Conservation (phyloP, 2,329 filamentous ascomycete genomes). For the Fusarium anthophilum region DNA sequence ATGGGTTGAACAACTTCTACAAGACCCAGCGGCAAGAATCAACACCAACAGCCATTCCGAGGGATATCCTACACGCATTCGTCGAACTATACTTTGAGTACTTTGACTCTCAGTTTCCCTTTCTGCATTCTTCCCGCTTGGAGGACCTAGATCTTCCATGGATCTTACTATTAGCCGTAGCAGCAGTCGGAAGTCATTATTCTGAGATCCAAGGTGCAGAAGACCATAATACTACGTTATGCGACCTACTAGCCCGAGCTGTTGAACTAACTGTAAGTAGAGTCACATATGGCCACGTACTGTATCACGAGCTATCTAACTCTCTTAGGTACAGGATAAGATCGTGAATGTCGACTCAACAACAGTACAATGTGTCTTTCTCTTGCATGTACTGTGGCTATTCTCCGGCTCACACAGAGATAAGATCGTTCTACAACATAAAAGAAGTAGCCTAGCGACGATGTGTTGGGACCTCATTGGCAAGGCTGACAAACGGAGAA, state of each 20-base stretch:
- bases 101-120: background rate
- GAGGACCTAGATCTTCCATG: rapidly evolving
- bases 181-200: background rate
- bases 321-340: background rate
- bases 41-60: rapidly evolving
- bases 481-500: background rate
- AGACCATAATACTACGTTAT: rapidly evolving
- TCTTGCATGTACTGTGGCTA: background rate
- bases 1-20: background rate
- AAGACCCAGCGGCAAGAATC: rapidly evolving
- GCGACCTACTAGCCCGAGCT: background rate
- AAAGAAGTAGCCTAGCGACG: background rate
- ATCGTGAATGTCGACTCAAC: background rate
- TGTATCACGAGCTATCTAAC: background rate
- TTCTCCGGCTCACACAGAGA: background rate
- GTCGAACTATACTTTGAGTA: background rate
- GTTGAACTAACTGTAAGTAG: background rate
- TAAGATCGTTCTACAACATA: background rate
- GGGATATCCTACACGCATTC: background rate
- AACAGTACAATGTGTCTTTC: background rate
- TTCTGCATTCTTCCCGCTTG: background rate
- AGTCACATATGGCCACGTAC: rapidly evolving
- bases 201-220: background rate
- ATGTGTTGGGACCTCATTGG: background rate
- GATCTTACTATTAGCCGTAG: rapidly evolving